These are phyloP conservation scores for Colletotrichum coccodes DNA, from an alignment of 2,329 filamentous ascomycete species.

Conservation along the genomic window DNA sequence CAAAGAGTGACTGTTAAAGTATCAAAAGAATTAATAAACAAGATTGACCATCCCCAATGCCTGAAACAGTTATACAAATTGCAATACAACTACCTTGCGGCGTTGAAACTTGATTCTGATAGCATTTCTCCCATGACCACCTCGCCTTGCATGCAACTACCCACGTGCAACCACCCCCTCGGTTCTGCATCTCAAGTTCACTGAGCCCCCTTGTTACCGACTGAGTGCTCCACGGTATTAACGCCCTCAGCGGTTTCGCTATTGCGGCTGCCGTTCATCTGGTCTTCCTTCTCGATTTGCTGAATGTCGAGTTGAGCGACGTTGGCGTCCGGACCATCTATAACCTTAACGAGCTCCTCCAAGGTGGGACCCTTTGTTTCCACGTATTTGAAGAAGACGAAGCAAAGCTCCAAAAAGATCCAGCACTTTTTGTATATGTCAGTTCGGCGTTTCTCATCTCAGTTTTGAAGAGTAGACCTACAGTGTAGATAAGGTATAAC, in stretches of 20 bases:
- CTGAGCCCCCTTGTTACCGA: not conserved
- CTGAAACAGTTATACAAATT: too few species aligned
- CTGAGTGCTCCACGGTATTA: not conserved
- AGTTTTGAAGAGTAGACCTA: not conserved
- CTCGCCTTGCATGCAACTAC: too few species aligned
- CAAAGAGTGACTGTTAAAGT: too few species aligned
- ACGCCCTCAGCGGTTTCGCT: conserved; percentile 4
- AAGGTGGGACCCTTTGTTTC: conserved; percentile 73
- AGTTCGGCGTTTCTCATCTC: too few species aligned
- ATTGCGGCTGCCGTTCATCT: not conserved
- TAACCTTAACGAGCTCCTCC: conserved; percentile 73
- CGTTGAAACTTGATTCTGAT: too few species aligned
- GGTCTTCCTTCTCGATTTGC: conserved; percentile 55
- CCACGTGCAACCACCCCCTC: too few species aligned
- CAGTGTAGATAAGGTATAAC: conserved; percentile 26
- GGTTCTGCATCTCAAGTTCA: not conserved
- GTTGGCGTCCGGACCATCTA: conserved; percentile 68
- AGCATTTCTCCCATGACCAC: too few species aligned
- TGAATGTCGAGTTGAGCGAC: conserved; percentile 57
- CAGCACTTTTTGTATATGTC: conserved; percentile 9
- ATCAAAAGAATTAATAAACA: too few species aligned
- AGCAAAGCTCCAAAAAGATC: conserved; percentile 21
- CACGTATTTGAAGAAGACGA: conserved; percentile 64
- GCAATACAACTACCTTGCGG: too few species aligned
- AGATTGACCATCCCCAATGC: too few species aligned